Evolutionary conservation across 345 rosid genomes (phyloP).

Genomic region (Populus simonii): DNA sequence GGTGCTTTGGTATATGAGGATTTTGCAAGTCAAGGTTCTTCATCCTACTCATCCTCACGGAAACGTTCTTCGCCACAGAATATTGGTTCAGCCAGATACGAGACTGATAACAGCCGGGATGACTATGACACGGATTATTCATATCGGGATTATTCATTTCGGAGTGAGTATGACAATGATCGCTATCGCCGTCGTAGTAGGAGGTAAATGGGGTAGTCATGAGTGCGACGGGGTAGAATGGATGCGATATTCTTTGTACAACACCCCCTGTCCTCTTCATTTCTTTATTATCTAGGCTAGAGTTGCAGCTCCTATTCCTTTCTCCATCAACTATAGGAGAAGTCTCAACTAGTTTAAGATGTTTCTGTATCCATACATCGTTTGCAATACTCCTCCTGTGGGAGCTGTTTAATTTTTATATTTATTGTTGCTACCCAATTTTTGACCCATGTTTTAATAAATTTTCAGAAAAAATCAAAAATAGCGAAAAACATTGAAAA

Average conservation of each 20-base stretch:
- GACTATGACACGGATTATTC: constrained; percentile 11
- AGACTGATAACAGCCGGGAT: constrained; percentile 21
- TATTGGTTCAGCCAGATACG: constrained; percentile 32
- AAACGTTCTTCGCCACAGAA: constrained; percentile 22
- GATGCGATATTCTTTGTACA: background rate
- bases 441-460: too few species aligned
- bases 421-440: too few species aligned
- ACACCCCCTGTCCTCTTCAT: background rate
- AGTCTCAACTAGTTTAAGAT: background rate
- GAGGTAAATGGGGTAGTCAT: background rate
- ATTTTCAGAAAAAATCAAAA: too few species aligned
- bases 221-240: constrained; percentile 1
- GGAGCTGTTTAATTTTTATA: background rate
- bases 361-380: background rate
- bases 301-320: background rate
- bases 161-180: constrained; percentile 27
- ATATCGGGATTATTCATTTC: constrained; percentile 10
- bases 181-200: constrained; percentile 20
- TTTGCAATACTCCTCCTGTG: background rate
- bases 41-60: background rate
- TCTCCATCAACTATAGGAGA: background rate
- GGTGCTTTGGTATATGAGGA: constrained; percentile 36
- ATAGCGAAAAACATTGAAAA: too few species aligned
- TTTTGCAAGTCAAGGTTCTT: constrained; percentile 21
- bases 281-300: background rate